These are phyloP conservation scores for Claviceps humidiphila DNA, from an alignment of 2,329 filamentous ascomycete genomes.

Conservation along the genomic window DNA sequence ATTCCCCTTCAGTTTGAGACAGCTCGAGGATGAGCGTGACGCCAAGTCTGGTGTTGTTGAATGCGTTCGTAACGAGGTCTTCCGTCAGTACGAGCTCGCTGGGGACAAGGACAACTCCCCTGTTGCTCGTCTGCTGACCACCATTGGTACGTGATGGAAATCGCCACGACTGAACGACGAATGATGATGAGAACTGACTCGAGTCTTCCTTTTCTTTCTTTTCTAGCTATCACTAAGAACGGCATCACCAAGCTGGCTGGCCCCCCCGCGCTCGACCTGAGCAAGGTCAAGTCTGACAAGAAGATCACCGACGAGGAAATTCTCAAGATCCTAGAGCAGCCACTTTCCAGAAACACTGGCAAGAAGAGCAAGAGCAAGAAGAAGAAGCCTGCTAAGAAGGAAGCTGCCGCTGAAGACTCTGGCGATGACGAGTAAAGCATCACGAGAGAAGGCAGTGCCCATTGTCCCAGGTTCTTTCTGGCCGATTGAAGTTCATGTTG, in stretches of 20 bases:
- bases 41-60: slow-evolving; percentile 94
- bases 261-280: slow-evolving; percentile 61
- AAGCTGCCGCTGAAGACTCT: slow-evolving; percentile 20
- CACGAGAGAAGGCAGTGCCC: not conserved
- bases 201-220: not conserved
- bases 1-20: slow-evolving; percentile 95
- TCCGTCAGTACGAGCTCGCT: slow-evolving; percentile 92
- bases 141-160: slow-evolving; percentile 58
- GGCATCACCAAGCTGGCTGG: slow-evolving; percentile 76
- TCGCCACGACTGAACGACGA: not conserved
- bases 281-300: slow-evolving; percentile 86
- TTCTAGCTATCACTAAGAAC: slow-evolving; percentile 80
- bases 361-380: slow-evolving; percentile 83
- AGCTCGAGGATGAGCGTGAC: slow-evolving; percentile 90
- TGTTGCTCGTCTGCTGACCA: slow-evolving; percentile 79
- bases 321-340: slow-evolving; percentile 84
- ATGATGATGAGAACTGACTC: slow-evolving; percentile 21
- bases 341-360: slow-evolving; percentile 73
- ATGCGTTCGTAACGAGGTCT: slow-evolving; percentile 82
- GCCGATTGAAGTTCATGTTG: not conserved
- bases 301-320: slow-evolving; percentile 96
- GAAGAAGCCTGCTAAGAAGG: slow-evolving; percentile 43
- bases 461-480: not conserved
- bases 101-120: slow-evolving; percentile 82
- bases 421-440: slow-evolving; percentile 11